Evolutionary conservation across 2,329 filamentous ascomycete species (phyloP).

Genomic region (Talaromyces sp.): DNA sequence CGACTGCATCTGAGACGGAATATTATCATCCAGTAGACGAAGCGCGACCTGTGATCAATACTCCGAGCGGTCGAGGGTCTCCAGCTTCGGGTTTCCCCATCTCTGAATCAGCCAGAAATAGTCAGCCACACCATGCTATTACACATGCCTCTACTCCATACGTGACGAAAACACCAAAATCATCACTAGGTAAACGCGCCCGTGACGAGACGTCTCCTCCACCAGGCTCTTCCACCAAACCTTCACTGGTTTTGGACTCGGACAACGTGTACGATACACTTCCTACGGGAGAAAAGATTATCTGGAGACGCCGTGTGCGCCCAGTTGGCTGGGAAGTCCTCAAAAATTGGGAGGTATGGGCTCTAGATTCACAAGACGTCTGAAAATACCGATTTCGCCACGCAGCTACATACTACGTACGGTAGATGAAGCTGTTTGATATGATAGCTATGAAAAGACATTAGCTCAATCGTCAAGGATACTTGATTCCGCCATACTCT

Average conservation of each 20-base stretch:
- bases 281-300: slow-evolving; percentile 22
- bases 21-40: not conserved
- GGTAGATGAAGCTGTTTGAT: not conserved
- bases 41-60: not conserved
- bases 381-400: slow-evolving; percentile 14
- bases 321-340: slow-evolving; percentile 41
- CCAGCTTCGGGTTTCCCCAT: not conserved
- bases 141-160: not conserved
- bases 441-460: not conserved
- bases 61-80: not conserved
- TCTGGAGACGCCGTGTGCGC: slow-evolving; percentile 33
- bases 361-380: slow-evolving; percentile 40
- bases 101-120: not conserved
- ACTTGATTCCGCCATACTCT: not conserved
- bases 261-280: slow-evolving; percentile 18
- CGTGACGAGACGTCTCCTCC: slow-evolving; percentile 22
- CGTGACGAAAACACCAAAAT: slow-evolving; percentile 17
- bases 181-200: slow-evolving; percentile 26
- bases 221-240: not conserved
- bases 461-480: not conserved
- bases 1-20: not conserved
- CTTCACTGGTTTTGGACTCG: slow-evolving; percentile 14
- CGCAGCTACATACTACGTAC: not conserved
- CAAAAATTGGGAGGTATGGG: slow-evolving; percentile 44
- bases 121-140: not conserved